phyloP scores from a whole-genome alignment of 352 stramenopile genomes.

The Globisporangium barbulae region DNA sequence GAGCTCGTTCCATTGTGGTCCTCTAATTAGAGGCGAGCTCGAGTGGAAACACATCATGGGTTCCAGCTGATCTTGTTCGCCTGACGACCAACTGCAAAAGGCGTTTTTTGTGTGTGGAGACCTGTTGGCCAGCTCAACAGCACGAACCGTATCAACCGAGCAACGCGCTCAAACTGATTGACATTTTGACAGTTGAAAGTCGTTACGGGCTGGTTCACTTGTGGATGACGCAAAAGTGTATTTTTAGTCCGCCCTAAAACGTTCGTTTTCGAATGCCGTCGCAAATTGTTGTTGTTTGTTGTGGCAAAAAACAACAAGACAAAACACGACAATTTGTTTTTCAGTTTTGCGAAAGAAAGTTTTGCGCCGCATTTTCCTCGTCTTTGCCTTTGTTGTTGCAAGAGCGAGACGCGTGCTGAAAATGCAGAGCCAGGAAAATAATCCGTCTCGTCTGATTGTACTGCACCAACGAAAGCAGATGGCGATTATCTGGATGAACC shows the following conservation, averaged over 20 bases:
- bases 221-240: neutral
- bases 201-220: neutral
- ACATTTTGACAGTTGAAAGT: conserved; percentile 2
- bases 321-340: neutral
- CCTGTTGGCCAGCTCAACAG: neutral
- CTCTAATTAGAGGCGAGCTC: too few species aligned
- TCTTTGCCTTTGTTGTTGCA: neutral
- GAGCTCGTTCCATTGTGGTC: neutral
- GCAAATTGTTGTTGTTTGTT: conserved; percentile 1
- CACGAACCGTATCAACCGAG: neutral
- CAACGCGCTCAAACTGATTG: neutral
- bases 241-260: neutral
- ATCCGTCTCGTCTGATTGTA: conserved; percentile 8
- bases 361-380: neutral
- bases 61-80: neutral
- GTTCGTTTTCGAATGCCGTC: conserved; percentile 8
- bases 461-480: conserved; percentile 4
- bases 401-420: conserved; percentile 1
- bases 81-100: neutral
- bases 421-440: conserved; percentile 6
- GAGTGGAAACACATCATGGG: neutral
- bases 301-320: neutral
- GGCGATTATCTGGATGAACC: neutral
- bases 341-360: neutral
- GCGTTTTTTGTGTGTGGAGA: neutral